A percentile compares a stretch with the other conserved stretches of the same genome.
phyloP scores from a whole-genome alignment of 148 eudicot species.

The Dysphania ambrosioides region DNA sequence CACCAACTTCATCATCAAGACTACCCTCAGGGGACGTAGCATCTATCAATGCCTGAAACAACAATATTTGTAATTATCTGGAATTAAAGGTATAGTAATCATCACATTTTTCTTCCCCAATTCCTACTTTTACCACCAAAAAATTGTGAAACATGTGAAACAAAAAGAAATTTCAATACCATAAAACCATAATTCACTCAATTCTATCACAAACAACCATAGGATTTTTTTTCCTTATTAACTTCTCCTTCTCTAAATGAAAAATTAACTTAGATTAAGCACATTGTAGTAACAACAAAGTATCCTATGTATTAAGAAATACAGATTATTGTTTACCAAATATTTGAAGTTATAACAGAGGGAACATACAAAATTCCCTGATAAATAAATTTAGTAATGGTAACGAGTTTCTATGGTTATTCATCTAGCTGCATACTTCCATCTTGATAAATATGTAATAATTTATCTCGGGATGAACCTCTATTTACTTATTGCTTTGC shows the following conservation, averaged over 20 bases:
- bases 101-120: not conserved
- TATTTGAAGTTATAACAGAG: too few species aligned
- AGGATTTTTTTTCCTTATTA: not conserved
- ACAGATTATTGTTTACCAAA: not conserved
- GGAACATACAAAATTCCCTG: not conserved
- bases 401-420: not conserved
- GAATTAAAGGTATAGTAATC: not conserved
- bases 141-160: not conserved
- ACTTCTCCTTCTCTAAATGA: not conserved
- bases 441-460: not conserved
- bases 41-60: slow-evolving; percentile 81
- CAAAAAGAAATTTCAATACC: not conserved
- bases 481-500: not conserved
- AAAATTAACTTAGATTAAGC: not conserved
- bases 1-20: slow-evolving; percentile 86
- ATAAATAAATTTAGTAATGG: not conserved
- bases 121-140: not conserved
- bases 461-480: not conserved
- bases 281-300: not conserved
- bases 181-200: not conserved
- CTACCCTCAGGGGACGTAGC: slow-evolving; percentile 63
- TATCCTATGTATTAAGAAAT: not conserved
- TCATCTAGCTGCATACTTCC: not conserved
- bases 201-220: not conserved
- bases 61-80: not conserved